Base-by-base conservation (phyloP, 805 yeast species). In the Maudiozyma saulgeensis region DNA sequence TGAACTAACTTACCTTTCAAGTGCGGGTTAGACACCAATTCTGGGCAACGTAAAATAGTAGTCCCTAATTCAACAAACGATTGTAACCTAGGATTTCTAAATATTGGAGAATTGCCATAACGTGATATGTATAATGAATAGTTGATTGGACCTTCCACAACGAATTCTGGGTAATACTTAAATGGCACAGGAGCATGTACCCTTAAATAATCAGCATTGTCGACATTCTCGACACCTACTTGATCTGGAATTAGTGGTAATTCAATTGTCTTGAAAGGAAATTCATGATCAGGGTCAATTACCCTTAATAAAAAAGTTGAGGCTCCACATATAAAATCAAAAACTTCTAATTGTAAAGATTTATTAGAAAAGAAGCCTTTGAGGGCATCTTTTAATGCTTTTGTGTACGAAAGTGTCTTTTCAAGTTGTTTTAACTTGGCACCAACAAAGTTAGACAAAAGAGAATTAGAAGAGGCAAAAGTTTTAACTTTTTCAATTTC, bases 21-120 rank as follows among this genome's bases (percentile, higher is more conserved):
- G 70, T 93, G 96, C 0, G 99, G 99, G 61, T 93, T 93, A 48
- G 93, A 87, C 46, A 93, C 74, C 37, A 86, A 63, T 62, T 86
- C 93, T 1, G 93, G 90, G 62, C 93, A 85, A 64, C 96, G 79
- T 61, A 93, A 69, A 50, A 90, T 75, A 1, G 82, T 76, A 16
- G 89, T 81, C 0, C 83, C 73, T 63, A 88, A 82, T 54, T 87
- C 89, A 43, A 87, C 78, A 54, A 86, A 78, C 6, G 73, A 68
- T 34, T 71, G 68, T 46, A 84, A 63, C 56, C 84, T 78, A 15
- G 73, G 73, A 45, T 73, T 80, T 38, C 67, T 66, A 28, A 77
- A 68, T 69, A 85, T 63, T 51, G 87, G 85, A 63, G 79, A 77
- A 46, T 75, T 69, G 57, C 75, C 64, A 64, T 73, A 79, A 58